Evolutionary conservation across 208 protist genomes (phyloP), one percentile per base, ranked within the genome.

Genomic region (Trypanosoma mega): DNA sequence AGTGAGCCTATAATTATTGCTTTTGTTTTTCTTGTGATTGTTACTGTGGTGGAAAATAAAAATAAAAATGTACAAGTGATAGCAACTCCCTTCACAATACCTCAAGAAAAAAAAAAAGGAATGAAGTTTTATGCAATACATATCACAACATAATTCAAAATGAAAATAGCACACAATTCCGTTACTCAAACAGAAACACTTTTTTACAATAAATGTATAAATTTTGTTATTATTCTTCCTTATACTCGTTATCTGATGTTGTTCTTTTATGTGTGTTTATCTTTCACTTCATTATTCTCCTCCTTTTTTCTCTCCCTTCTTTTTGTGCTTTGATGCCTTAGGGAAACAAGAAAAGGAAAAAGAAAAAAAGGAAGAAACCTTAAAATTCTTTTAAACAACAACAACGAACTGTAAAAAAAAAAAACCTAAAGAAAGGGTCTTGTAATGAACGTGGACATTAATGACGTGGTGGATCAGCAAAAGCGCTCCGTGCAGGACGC

Each of bases 401-500:
- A n/a, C n/a, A n/a, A n/a, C n/a, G n/a, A n/a, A n/a, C n/a, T n/a
- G 45, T 30, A 12, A 50, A n/a, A 50, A 12, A 33, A 24, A n/a
- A 6, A 16, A 39, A 16, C 12, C 6, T 39, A 39, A 39, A 6
- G 8, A 12, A 39, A 16, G 8, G 12, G 34, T 14, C 8, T 50
- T 50, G 12, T 48, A 26, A 61, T 81, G 63, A 64, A 76, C 43
- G 56, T 45, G 2, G 70, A 73, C 39, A 44, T 84, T 30, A 56
- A 34, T 12, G 61, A 68, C 24, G 18, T 84, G n/a, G 12, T 74
- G 26, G 82, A 85, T 58, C 66, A 80, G 68, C 80, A 90, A 74
- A 76, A 74, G 30, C 69, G 76, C 53, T 66, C 79, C 9, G 80
- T 90, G 72, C 69, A 86, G 47, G 76, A 79, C 7, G 74, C 65